Evolutionary conservation across 495 filamentous ascomycete species (phyloP), one percentile per base, ranked within the genome.

Genomic region (Aspergillus leporis): DNA sequence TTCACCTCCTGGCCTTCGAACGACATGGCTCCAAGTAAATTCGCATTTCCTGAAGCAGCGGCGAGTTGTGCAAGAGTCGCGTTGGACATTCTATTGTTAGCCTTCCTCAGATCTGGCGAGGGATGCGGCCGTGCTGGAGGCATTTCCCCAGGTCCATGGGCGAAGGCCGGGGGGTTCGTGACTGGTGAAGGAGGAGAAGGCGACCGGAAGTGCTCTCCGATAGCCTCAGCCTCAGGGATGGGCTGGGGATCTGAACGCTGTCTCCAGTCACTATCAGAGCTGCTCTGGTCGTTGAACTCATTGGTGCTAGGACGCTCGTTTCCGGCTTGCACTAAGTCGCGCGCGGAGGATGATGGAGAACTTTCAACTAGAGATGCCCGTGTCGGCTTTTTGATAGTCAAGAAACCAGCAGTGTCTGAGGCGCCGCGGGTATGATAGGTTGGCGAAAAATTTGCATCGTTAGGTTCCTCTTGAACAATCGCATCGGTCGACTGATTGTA

Each of bases 31-130:
- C 63, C 67, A 13, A 58, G 60, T 40, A 69, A 63, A 4, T 71
- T 71, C 51, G 83, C 65, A 19, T 78, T 82, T 16, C 83, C 84
- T 10, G 65, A 67, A 40, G 88, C 88, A 41, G 85, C 87, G 31
- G 83, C 82, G 51, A 97, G 67, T 65, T 96, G 90, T 2, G 85
- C 79, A 9, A 97, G 78, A 16, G 93, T 97, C 5, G 85, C 87
- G 56, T 84, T 78, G 22, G 93, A 96, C 72, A 97, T 85, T 12
- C 90, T 85, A 61, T 86, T 91, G 55, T 88, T 93, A 53, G 87
- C 89, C 56, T 85, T 83, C 50, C 88, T 85, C 70, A 91, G 78
- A 61, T 93, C 89, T n/a, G 87, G 81, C 30, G 89, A 85, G 46
- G 87, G 81, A 59, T 87, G 83, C 5, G 91, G 90, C 57, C 86